phyloP scores from a whole-genome alignment of 805 yeast species.

The Kazachstania bromeliacearum region DNA sequence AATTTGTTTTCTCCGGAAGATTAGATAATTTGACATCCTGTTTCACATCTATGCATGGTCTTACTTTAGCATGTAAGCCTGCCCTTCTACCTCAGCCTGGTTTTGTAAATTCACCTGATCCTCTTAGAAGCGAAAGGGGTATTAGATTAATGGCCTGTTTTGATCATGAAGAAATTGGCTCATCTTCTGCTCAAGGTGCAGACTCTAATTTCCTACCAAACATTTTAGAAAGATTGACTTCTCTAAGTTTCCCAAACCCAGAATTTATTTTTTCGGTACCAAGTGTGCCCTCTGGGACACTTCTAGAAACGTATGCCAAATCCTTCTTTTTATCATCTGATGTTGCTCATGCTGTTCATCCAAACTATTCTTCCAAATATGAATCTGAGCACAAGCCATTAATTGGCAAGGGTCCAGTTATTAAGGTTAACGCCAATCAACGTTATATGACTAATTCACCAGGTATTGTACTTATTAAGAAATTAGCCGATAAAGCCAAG shows the following conservation, averaged over 20 bases:
- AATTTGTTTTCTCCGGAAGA: slow-evolving; percentile 85
- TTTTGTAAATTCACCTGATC: slow-evolving; percentile 34
- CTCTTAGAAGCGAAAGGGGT: slow-evolving; percentile 41
- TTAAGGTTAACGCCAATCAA: slow-evolving; percentile 90
- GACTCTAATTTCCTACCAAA: slow-evolving; percentile 85
- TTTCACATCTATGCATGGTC: slow-evolving; percentile 65
- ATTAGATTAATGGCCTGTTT: slow-evolving; percentile 72
- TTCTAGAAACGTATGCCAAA: slow-evolving; percentile 53
- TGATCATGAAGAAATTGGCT: slow-evolving; percentile 95
- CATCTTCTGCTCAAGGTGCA: slow-evolving; percentile 93
- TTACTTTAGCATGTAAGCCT: too few relatives aligned
- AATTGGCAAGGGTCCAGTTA: slow-evolving; percentile 83
- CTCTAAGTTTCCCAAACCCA: slow-evolving; percentile 30
- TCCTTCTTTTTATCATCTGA: slow-evolving; percentile 89
- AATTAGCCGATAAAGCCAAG: slow-evolving; percentile 53
- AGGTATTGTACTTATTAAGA: slow-evolving; percentile 70
- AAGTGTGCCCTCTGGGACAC: too few relatives aligned
- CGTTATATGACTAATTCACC: slow-evolving; percentile 90
- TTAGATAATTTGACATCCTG: slow-evolving; percentile 87
- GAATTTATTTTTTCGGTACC: too few relatives aligned
- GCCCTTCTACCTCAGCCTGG: too few relatives aligned
- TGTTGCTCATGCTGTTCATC: slow-evolving; percentile 96
- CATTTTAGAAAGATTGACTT: slow-evolving; percentile 58
- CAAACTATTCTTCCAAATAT: slow-evolving; percentile 71
- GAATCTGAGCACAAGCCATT: slow-evolving; percentile 73